Percentiles rank a stretch among this genome's conserved stretches.
Conservation (phyloP, 345 rosid genomes). For the Microcos paniculata region DNA sequence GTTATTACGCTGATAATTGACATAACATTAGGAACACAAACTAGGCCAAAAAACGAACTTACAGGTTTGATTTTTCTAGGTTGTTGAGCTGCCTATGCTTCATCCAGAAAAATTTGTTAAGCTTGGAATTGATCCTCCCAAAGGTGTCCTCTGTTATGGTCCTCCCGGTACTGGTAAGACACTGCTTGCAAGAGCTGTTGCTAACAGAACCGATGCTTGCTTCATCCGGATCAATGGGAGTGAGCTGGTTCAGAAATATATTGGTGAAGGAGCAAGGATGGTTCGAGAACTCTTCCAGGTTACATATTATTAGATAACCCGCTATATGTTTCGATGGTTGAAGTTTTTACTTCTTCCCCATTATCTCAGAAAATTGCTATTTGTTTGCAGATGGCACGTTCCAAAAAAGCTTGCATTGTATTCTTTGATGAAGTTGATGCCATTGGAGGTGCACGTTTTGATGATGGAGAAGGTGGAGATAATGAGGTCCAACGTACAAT, state of each 20-base stretch:
- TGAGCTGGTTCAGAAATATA: constrained; percentile 98
- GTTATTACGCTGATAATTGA: neutral
- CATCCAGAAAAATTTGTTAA: constrained; percentile 99
- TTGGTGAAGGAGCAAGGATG: constrained; percentile 99
- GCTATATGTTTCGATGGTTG: neutral
- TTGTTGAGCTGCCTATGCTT: constrained; percentile 98
- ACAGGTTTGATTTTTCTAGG: constrained; percentile 40
- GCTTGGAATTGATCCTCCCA: constrained; percentile 99
- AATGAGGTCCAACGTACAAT: constrained; percentile 81
- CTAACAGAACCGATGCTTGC: constrained; percentile 98
- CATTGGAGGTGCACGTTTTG: constrained; percentile 84
- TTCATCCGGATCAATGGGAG: constrained; percentile 98
- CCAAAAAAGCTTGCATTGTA: constrained; percentile 82
- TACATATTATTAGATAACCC: constrained; percentile 19
- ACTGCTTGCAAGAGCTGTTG: constrained; percentile 94
- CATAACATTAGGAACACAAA: no score
- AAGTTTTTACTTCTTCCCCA: neutral
- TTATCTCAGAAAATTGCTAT: constrained; percentile 3
- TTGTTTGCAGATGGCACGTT: constrained; percentile 71
- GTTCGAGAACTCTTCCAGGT: constrained; percentile 98
- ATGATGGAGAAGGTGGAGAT: constrained; percentile 83
- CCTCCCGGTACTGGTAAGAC: constrained; percentile 99
- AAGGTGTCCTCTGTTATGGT: constrained; percentile 98
- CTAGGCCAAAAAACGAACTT: neutral
- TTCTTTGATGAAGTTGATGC: constrained; percentile 90